Base-by-base conservation (phyloP, 2,329 filamentous ascomycete species). In the Ophiostoma angusticollis region DNA sequence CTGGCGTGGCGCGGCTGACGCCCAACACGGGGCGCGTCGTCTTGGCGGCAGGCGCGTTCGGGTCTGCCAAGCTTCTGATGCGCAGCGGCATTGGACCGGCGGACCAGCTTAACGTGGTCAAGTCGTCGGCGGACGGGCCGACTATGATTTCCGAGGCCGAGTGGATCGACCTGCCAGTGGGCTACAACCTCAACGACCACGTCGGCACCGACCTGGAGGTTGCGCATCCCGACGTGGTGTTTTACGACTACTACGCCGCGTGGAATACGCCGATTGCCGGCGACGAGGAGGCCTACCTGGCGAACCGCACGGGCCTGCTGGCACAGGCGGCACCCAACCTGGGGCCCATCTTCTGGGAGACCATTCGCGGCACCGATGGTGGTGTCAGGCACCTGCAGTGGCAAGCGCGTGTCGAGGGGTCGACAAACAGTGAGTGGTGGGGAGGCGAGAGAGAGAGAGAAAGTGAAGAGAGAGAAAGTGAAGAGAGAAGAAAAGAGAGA, bases 31-130 rank as follows among this genome's bases (percentile, higher is more conserved):
- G 80, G 9, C 71, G 77, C 37, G 78, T 84, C 31, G 70, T 84
- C 47, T 60, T 84, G 23, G 71, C 80, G 14, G 72, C 77, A 1
- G 80, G 80, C 34, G 63, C 78, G 1, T 81, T 84, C 45, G 77
- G 77, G n/a, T 76, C 76, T 2, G 65, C 78, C 12, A 80, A 80
- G 57, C 61, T 85, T 34, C 66, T 84, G 3, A 65, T 82, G 57
- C 68, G 78, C 50, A 78, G 73, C 58, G 64, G 80, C 47, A 84
- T 81, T 46, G 80, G 79, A 5, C 77, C 76, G 17, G 56, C 59
- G 59, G 65, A 73, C 62, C 61, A 83, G 51, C 62, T 78, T 18
- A 52, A 62, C 16, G 52, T 73, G 11, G 70, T 75, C 22, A 57
- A 66, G 34, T 56, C 52, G 37, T 71, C 68, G 2, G 54, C 54